Evolutionary conservation across 2,329 filamentous ascomycete genomes (phyloP).

Genomic region (Trichophyton simii): DNA sequence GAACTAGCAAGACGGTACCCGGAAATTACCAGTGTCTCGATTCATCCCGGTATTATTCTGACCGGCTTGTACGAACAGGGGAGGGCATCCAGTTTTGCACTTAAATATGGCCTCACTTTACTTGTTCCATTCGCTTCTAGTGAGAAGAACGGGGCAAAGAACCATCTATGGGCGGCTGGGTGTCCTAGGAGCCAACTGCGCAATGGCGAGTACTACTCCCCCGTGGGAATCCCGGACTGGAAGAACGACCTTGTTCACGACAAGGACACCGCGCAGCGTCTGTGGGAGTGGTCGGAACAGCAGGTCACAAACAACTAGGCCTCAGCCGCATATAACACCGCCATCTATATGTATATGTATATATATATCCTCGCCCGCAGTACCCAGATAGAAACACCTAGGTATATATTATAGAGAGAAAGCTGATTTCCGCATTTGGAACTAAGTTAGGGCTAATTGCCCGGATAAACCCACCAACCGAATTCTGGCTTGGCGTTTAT

Average conservation of each 20-base stretch:
- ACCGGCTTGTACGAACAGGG: slow-evolving; percentile 30
- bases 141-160: slow-evolving; percentile 26
- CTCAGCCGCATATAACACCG: background rate
- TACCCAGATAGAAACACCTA: too few relatives aligned
- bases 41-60: slow-evolving; percentile 39
- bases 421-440: background rate
- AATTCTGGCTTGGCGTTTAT: background rate
- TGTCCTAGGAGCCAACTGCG: slow-evolving; percentile 21
- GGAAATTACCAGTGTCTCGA: slow-evolving; percentile 31
- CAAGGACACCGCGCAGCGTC: slow-evolving; percentile 20
- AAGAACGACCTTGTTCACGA: slow-evolving; percentile 23
- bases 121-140: slow-evolving; percentile 21
- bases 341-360: background rate
- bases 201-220: slow-evolving; percentile 33
- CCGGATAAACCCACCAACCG: slow-evolving; percentile 2
- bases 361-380: background rate
- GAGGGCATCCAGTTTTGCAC: slow-evolving; percentile 16
- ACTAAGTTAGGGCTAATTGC: background rate
- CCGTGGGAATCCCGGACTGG: slow-evolving; percentile 25
- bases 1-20: slow-evolving; percentile 30
- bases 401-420: background rate
- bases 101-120: slow-evolving; percentile 15
- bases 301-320: slow-evolving; percentile 3
- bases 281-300: slow-evolving; percentile 37
- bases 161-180: slow-evolving; percentile 32